Conservation (phyloP, 1,284 basidiomycete genomes). For the Hymenochaete sp. region DNA sequence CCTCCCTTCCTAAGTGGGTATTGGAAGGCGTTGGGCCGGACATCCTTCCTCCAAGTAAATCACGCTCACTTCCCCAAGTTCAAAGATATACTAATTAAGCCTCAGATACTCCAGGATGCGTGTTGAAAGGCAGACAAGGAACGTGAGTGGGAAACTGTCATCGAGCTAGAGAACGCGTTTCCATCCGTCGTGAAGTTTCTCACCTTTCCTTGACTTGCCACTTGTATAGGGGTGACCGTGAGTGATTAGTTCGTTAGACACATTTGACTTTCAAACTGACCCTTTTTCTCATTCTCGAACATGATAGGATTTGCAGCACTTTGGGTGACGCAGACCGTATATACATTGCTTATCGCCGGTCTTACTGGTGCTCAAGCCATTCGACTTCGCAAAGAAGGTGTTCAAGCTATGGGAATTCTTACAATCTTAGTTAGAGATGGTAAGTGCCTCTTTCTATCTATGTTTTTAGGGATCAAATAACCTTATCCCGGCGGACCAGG, state of each 20-base stretch:
- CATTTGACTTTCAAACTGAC: neutral
- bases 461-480: neutral
- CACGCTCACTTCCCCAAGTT: neutral
- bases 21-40: slow-evolving; percentile 13
- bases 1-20: slow-evolving; percentile 10
- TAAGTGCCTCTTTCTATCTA: neutral
- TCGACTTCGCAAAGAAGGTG: slow-evolving; percentile 6
- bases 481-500: too few relatives aligned
- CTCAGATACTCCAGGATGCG: slow-evolving; percentile 12
- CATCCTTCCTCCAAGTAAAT: slow-evolving; percentile 8
- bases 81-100: neutral
- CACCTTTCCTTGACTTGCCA: neutral
- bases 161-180: too few relatives aligned
- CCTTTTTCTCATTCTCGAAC: too few relatives aligned
- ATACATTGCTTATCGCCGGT: slow-evolving; percentile 11
- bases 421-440: slow-evolving; percentile 12
- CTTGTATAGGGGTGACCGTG: slow-evolving; percentile 12
- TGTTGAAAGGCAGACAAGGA: slow-evolving; percentile 10
- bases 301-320: slow-evolving; percentile 16
- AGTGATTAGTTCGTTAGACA: neutral
- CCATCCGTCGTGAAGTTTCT: too few relatives aligned
- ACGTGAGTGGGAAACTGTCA: slow-evolving; percentile 6
- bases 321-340: slow-evolving; percentile 17
- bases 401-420: slow-evolving; percentile 6
- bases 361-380: slow-evolving; percentile 10